phyloP scores from a whole-genome alignment of 2,329 filamentous ascomycete species.

The Venturia effusa region DNA sequence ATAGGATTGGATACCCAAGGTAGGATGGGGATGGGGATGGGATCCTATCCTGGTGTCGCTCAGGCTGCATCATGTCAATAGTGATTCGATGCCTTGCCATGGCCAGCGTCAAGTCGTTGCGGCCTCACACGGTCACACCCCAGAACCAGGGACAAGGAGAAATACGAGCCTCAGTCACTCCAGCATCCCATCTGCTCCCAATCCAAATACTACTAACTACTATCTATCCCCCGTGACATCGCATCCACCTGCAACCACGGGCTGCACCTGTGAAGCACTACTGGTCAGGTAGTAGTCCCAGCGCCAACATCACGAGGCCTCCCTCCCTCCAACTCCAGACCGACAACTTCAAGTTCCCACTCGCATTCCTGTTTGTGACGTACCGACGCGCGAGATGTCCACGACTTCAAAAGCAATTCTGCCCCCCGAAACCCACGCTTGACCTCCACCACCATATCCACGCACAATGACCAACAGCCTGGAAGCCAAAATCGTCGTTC shows the following conservation, averaged over 20 bases:
- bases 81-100: too few relatives aligned
- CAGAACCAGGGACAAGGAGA: too few relatives aligned
- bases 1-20: too few relatives aligned
- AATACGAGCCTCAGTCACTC: too few relatives aligned
- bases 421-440: not conserved
- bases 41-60: not conserved
- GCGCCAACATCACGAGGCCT: not conserved
- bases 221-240: not conserved
- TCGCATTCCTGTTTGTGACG: not conserved
- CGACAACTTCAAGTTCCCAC: not conserved
- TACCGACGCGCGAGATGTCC: not conserved
- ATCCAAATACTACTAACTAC: too few relatives aligned
- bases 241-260: not conserved
- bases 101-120: too few relatives aligned
- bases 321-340: not conserved
- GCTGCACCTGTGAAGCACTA: too few relatives aligned
- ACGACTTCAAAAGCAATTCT: not conserved
- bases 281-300: too few relatives aligned
- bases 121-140: too few relatives aligned
- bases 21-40: too few relatives aligned
- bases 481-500: constrained; percentile 72
- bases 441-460: not conserved
- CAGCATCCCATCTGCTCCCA: too few relatives aligned
- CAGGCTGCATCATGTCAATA: too few relatives aligned
- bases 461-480: constrained; percentile 23